Percentiles rank a stretch among this genome's conserved stretches.
Evolutionary conservation across 352 stramenopile genomes (phyloP).

Genomic region (Plasmopara halstedii): DNA sequence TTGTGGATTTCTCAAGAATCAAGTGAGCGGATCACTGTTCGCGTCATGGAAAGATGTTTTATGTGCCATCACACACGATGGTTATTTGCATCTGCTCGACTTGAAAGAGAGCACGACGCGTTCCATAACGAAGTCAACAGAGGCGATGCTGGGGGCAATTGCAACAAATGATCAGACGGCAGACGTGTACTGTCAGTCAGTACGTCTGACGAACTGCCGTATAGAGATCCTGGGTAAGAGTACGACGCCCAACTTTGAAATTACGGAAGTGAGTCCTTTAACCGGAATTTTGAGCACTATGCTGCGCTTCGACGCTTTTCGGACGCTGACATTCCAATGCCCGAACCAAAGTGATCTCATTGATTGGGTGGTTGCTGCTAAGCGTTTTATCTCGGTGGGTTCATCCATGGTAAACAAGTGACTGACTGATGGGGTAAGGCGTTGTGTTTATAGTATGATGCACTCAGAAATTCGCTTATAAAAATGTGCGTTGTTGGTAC

Average conservation of each 20-base stretch:
- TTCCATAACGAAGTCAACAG: constrained; percentile 43
- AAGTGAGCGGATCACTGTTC: constrained; percentile 66
- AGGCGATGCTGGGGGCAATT: constrained; percentile 54
- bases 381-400: constrained; percentile 52
- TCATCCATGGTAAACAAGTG: constrained; percentile 37
- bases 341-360: constrained; percentile 67
- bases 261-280: constrained; percentile 48
- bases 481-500: too few species aligned
- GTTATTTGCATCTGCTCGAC: constrained; percentile 64
- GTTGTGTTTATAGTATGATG: too few species aligned
- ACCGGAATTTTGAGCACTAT: constrained; percentile 57
- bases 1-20: constrained; percentile 71
- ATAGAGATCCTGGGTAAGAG: constrained; percentile 74
- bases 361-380: constrained; percentile 74
- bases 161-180: constrained; percentile 37
- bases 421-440: background rate
- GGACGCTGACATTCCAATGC: constrained; percentile 78
- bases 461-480: too few species aligned
- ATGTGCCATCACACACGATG: constrained; percentile 70
- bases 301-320: constrained; percentile 50
- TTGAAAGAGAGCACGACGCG: constrained; percentile 57
- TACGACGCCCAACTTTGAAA: constrained; percentile 55
- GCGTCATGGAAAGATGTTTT: constrained; percentile 70
- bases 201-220: constrained; percentile 56
- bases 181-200: constrained; percentile 41